Evolutionary conservation across 257 asterid genomes (phyloP), one percentile per base, ranked within the genome.

Genomic region (Cynanchum wilfordii): DNA sequence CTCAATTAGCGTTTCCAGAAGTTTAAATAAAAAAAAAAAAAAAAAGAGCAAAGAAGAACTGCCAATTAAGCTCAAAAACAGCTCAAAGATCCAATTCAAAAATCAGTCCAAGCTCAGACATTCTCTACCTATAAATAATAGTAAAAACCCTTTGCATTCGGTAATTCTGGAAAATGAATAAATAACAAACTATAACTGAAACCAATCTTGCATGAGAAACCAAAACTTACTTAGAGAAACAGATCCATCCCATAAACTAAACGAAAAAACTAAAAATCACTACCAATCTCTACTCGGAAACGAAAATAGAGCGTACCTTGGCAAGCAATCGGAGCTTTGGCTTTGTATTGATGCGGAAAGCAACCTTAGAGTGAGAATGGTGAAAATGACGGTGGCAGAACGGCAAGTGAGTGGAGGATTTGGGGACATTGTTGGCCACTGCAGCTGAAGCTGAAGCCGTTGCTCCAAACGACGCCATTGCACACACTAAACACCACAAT

Each of bases 391-490:
- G 89, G 66, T 68, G 82, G 80, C 63, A 50, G 52, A 75, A 69
- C 71, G 87, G 87, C 64, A 82, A 75, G 78, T 57, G 75, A 71
- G 85, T 20, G 58, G 86, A 69, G 8, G 89, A 71, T 57, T 84
- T 88, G 45, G 72, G 79, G 22, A 82, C 84, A 79, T 82, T 84
- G 69, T 75, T 85, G 10, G 78, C 70, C 36, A 80, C 81, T 52
- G 89, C 70, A 81, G 88, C 74, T 19, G 80, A 76, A 67, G 78
- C 78, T 16, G 83, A 63, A 36, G 87, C 52, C 63, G 89, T 68
- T 71, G 90, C 81, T 81, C 95, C 92, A 64, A 90, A 88, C 74
- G 92, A 68, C 85, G 89, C 89, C 96, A 90, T 90, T 81, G 75
- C 76, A 69, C 77, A 56, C 56, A 63, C 66, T 60, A 57, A 42